These are phyloP conservation scores for Rhodosporidiobolus sp. DNA, from an alignment of 768 basidiomycete genomes.

Conservation along the genomic window DNA sequence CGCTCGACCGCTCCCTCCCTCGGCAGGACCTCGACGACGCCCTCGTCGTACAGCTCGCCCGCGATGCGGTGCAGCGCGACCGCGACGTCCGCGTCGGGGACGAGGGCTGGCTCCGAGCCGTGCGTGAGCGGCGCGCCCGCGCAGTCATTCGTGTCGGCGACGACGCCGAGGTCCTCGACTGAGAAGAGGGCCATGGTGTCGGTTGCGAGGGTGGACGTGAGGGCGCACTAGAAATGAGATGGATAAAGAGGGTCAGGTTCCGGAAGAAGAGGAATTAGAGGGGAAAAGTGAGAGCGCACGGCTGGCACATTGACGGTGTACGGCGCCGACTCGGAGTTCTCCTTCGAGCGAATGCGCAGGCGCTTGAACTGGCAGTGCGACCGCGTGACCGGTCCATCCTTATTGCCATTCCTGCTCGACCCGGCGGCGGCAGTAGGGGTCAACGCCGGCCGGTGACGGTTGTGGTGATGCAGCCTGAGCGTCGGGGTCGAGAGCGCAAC, in stretches of 20 bases:
- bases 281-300: background rate
- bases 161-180: constrained; percentile 10
- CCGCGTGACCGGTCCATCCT: constrained; percentile 2
- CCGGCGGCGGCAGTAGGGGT: too few relatives aligned
- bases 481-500: too few relatives aligned
- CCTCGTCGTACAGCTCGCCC: constrained; percentile 23
- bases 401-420: too few relatives aligned
- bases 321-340: background rate
- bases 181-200: constrained; percentile 2
- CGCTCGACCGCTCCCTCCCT: background rate
- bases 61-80: constrained; percentile 8
- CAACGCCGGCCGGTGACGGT: background rate
- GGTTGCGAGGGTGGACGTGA: constrained; percentile 1
- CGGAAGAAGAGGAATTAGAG: background rate
- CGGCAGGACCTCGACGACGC: constrained; percentile 17
- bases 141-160: constrained; percentile 4
- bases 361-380: constrained; percentile 15
- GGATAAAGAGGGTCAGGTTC: background rate
- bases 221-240: constrained; percentile 23
- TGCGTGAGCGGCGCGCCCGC: background rate
- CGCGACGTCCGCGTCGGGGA: constrained; percentile 13
- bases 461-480: constrained; percentile 14
- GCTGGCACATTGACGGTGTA: constrained; percentile 16
- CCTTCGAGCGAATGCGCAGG: background rate
- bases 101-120: background rate